Conservation (phyloP, 1,139 yeast genomes). For the Debaryomyces udenii region DNA sequence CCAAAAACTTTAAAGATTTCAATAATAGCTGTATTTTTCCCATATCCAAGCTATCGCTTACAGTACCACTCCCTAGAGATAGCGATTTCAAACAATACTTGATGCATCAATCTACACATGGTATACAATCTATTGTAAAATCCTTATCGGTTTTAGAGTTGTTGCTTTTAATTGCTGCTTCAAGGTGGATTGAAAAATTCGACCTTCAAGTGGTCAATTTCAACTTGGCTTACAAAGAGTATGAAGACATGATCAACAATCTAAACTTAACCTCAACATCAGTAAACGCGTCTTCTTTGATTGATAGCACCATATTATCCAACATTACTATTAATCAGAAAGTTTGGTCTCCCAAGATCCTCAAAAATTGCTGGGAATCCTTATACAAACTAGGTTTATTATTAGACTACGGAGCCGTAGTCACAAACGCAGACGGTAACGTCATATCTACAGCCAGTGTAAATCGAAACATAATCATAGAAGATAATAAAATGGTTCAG, state of each 20-base stretch:
- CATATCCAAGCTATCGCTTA: constrained; percentile 32
- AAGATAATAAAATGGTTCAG: constrained; percentile 52
- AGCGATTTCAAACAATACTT: constrained; percentile 28
- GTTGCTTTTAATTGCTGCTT: constrained; percentile 69
- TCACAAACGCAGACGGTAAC: constrained; percentile 39
- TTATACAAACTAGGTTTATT: constrained; percentile 42
- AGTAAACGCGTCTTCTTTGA: constrained; percentile 37
- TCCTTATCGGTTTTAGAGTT: constrained; percentile 71
- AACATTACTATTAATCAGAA: constrained; percentile 45
- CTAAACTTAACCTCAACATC: constrained; percentile 44
- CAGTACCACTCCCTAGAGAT: constrained; percentile 38
- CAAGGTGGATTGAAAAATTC: constrained; percentile 66
- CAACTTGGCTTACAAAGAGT: constrained; percentile 79
- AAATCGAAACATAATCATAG: constrained; percentile 36
- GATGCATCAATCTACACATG: constrained; percentile 23
- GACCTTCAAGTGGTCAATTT: constrained; percentile 65
- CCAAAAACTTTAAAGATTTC: constrained; percentile 60
- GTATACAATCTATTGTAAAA: constrained; percentile 33
- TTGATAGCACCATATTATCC: constrained; percentile 33
- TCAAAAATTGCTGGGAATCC: constrained; percentile 60
- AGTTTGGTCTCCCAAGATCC: constrained; percentile 50
- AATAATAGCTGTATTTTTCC: constrained; percentile 55
- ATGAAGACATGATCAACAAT: constrained; percentile 54
- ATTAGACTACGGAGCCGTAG: constrained; percentile 36
- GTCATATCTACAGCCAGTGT: constrained; percentile 33